Evolutionary conservation across 1,139 yeast species (phyloP), one percentile per base, ranked within the genome.

Genomic region (Hemisphaericaspora xylanilytica): DNA sequence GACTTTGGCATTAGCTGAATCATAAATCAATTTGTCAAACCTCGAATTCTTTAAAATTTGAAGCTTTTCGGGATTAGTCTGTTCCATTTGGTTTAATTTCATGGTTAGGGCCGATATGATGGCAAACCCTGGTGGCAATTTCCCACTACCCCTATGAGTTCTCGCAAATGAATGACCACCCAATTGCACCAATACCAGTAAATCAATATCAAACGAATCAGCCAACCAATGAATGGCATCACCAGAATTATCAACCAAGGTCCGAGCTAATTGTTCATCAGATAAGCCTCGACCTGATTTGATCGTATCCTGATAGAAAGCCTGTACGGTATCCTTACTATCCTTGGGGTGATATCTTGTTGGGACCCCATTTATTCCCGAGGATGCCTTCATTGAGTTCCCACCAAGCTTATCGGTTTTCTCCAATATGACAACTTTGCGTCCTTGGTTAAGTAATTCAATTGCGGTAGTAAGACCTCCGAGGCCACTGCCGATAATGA

Each of bases 291-390:
- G 58, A 2, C 72, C 73, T 2, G 70, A 61, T 26, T 38, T 46
- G 10, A 62, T 34, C 2, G 69, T 63, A 46, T 67, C 73, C 4
- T 49, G 28, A 13, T 45, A 44, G 38, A 66, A 66, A 2, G 40
- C 28, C 2, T 52, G 55, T 4, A 54, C 48, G 3, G 61, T 48
- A 42, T 67, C 72, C 2, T 49, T 48, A 26, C 27, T 31, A 4
- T 41, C 45, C 1, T 44, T 45, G 2, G 47, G 46, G 37, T 66
- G 70, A 42, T 39, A 62, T 26, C 42, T 45, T 0, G 72, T 65
- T 4, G 66, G 67, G 2, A 52, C 67, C 0, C 70, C 72, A 46
- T 66, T 67, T 27, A 67, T 67, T 1, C 73, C 73, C 0, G 70
- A 65, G 4, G 70, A 63, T 1, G 73, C 73, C 43, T 63, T 65